Evolutionary conservation across 805 yeast genomes (phyloP).

Genomic region (Candida koratica): DNA sequence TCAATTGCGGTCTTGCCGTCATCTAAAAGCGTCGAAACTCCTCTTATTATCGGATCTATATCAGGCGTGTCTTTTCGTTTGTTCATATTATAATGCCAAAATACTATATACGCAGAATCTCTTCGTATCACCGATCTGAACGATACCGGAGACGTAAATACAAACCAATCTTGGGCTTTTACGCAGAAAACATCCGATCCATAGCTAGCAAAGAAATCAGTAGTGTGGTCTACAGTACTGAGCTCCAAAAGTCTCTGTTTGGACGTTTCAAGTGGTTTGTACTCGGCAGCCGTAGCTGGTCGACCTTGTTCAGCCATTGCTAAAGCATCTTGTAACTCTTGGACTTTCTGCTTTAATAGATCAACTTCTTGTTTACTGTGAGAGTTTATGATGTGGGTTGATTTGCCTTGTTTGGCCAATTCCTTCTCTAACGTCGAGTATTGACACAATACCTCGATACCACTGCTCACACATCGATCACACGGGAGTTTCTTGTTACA

Average conservation of each 20-base stretch:
- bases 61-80: not conserved
- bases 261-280: not conserved
- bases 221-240: slow-evolving; percentile 1
- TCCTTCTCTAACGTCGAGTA: slow-evolving; percentile 15
- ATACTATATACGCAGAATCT: slow-evolving; percentile 11
- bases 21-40: slow-evolving; percentile 12
- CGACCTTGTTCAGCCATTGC: not conserved
- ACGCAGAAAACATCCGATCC: slow-evolving; percentile 9
- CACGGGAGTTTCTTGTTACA: slow-evolving; percentile 36
- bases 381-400: slow-evolving; percentile 7
- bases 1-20: slow-evolving; percentile 3
- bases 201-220: slow-evolving; percentile 11
- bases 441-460: slow-evolving; percentile 12
- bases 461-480: slow-evolving; percentile 18
- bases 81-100: slow-evolving; percentile 11
- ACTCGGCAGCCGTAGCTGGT: not conserved
- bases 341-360: slow-evolving; percentile 6
- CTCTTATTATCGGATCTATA: not conserved
- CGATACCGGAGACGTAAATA: slow-evolving; percentile 12
- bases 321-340: slow-evolving; percentile 9
- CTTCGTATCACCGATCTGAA: slow-evolving; percentile 9
- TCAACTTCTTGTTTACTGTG: slow-evolving; percentile 6
- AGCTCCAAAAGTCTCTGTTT: not conserved
- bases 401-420: slow-evolving; percentile 14
- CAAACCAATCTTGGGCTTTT: slow-evolving; percentile 4